Conservation (phyloP, 2,329 filamentous ascomycete genomes). For the Ceratocystis cubensis region DNA sequence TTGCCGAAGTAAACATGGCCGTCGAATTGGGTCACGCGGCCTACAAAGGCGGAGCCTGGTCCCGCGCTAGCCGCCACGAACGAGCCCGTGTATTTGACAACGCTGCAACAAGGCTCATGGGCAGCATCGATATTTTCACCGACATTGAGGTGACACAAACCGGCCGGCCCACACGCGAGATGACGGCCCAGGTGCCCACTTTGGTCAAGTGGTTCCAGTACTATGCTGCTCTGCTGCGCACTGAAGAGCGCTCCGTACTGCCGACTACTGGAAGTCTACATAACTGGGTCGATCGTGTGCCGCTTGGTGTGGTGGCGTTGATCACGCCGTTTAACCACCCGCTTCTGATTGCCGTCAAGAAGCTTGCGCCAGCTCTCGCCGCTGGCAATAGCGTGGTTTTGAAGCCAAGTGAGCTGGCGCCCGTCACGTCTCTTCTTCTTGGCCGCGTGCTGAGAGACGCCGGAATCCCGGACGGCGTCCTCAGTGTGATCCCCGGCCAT, state of each 20-base stretch:
- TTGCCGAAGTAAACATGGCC: conserved; percentile 36
- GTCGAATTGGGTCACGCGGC: conserved; percentile 38
- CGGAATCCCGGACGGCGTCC: conserved; percentile 61
- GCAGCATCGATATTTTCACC: conserved; percentile 33
- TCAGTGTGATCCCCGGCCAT: conserved; percentile 62
- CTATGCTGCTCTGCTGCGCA: conserved; percentile 32
- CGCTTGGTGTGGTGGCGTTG: conserved; percentile 36
- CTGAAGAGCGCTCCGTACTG: conserved; percentile 34
- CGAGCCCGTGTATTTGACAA: conserved; percentile 35
- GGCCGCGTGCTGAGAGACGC: conserved; percentile 52
- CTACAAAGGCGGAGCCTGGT: conserved; percentile 33
- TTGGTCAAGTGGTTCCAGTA: conserved; percentile 32
- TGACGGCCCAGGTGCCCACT: conserved; percentile 30
- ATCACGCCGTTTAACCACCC: conserved; percentile 49
- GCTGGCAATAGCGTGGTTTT: conserved; percentile 40
- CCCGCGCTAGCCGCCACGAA: conserved; percentile 29
- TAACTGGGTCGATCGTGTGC: conserved; percentile 43
- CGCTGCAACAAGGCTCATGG: conserved; percentile 33
- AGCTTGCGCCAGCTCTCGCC: conserved; percentile 38
- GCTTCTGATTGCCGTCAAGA: conserved; percentile 34
- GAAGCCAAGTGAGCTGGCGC: conserved; percentile 43
- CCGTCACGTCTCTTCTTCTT: conserved; percentile 30
- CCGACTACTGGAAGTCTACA: conserved; percentile 34
- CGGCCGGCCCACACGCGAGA: conserved; percentile 31
- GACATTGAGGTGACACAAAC: conserved; percentile 35